Evolutionary conservation across 257 asterid genomes (phyloP).

Genomic region (Capsicum pubescens): DNA sequence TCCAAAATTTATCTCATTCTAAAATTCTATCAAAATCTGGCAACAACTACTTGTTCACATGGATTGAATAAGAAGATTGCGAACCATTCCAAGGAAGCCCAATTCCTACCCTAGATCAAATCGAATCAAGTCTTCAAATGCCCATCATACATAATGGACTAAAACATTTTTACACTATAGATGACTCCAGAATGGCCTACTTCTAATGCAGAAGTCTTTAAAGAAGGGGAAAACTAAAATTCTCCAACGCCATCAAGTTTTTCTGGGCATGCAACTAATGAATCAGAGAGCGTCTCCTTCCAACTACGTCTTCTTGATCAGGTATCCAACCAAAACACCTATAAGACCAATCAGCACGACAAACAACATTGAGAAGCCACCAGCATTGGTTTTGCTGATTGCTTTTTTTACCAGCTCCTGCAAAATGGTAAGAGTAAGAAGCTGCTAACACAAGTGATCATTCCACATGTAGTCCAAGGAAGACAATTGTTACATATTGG

Average conservation of each 20-base stretch:
- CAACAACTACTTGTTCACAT: neutral
- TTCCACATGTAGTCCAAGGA: neutral
- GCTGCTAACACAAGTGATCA: neutral
- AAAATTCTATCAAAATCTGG: neutral
- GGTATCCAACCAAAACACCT: conserved; percentile 66
- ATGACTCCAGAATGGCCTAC: conserved; percentile 20
- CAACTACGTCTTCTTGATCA: conserved; percentile 40
- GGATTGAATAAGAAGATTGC: neutral
- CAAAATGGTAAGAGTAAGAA: conserved; percentile 27
- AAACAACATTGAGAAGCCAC: conserved; percentile 44
- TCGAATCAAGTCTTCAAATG: neutral
- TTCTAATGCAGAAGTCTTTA: neutral
- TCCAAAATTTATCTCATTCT: neutral
- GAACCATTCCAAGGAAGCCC: neutral
- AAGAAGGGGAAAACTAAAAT: neutral
- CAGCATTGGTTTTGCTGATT: conserved; percentile 46
- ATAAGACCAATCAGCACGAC: conserved; percentile 51
- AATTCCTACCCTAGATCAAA: neutral
- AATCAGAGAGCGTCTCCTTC: conserved; percentile 10
- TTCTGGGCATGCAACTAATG: neutral
- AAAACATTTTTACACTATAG: neutral
- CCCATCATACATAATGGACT: neutral
- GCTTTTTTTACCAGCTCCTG: conserved; percentile 61
- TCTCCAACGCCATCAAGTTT: neutral
- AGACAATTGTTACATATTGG: neutral